Percentiles rank a stretch among this genome's conserved stretches.
phyloP scores from a whole-genome alignment of 1,284 basidiomycete species.

The Ceratobasidium sp. region DNA sequence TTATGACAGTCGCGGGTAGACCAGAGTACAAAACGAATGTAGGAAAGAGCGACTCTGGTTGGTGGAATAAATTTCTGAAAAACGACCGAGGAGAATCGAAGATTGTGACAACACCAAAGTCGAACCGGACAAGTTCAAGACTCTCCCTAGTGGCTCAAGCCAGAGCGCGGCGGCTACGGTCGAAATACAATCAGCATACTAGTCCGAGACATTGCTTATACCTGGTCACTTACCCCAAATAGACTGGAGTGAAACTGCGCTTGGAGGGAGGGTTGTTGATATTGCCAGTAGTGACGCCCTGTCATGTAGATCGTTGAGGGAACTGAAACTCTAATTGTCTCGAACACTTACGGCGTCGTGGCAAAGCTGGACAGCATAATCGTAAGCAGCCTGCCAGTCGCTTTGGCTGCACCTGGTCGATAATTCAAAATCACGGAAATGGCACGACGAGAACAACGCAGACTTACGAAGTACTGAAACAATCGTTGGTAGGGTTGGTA shows the following conservation, averaged over 20 bases:
- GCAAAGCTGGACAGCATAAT: background rate
- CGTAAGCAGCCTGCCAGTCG: constrained; percentile 27
- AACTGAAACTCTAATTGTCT: background rate
- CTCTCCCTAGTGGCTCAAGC: too few species aligned
- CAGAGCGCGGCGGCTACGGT: too few species aligned
- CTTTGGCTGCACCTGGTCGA: background rate
- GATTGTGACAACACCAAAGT: background rate
- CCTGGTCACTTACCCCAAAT: background rate
- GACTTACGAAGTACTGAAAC: constrained; percentile 26
- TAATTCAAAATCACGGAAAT: background rate
- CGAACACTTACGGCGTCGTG: background rate
- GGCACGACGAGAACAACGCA: background rate
- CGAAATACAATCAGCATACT: too few species aligned
- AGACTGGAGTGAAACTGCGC: background rate
- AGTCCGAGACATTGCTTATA: background rate
- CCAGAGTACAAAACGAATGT: too few species aligned
- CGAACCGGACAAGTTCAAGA: background rate
- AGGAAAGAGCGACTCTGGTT: too few species aligned
- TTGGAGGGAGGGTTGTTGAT: background rate
- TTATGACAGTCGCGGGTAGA: too few species aligned
- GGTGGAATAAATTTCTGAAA: too few species aligned
- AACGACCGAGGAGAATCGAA: too few species aligned
- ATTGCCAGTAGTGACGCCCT: background rate
- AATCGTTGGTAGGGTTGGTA: constrained; percentile 37
- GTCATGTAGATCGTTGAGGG: background rate